A percentile compares a stretch with the other conserved stretches of the same genome.
Evolutionary conservation across 2,329 filamentous ascomycete genomes (phyloP).

Genomic region (Sclerotinia subarctica): DNA sequence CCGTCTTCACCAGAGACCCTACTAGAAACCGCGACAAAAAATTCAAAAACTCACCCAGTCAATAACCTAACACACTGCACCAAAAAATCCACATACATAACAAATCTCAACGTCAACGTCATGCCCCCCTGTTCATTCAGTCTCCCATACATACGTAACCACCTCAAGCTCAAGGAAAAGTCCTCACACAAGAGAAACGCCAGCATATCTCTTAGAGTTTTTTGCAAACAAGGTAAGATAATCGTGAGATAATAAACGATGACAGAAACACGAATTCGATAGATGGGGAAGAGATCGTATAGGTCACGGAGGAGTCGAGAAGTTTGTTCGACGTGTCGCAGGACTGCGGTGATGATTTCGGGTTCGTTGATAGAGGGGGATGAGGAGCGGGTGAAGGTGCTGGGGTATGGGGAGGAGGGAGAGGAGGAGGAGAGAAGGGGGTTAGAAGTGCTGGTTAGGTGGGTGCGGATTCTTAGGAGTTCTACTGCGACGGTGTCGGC

Average conservation of each 20-base stretch:
- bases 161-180: conserved; percentile 48
- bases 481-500: conserved; percentile 48
- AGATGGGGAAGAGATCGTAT: conserved; percentile 52
- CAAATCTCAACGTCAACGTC: conserved; percentile 51
- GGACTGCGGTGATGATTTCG: conserved; percentile 47
- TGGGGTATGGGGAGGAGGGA: not conserved
- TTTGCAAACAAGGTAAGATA: conserved; percentile 53
- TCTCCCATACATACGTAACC: conserved; percentile 57
- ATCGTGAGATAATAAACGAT: conserved; percentile 55
- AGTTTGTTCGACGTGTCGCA: conserved; percentile 39
- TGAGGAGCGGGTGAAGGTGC: not conserved
- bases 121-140: conserved; percentile 53
- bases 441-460: conserved; percentile 42
- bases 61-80: conserved; percentile 49
- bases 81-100: conserved; percentile 55
- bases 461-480: conserved; percentile 49
- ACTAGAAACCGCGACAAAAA: not conserved
- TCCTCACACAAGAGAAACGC: conserved; percentile 50
- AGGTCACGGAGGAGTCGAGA: conserved; percentile 51
- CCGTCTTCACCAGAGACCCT: no score
- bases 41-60: conserved; percentile 44
- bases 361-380: conserved; percentile 30
- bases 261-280: conserved; percentile 49
- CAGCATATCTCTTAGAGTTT: conserved; percentile 53
- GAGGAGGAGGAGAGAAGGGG: not conserved